These are phyloP conservation scores for Haplosporangium sp. DNA, from an alignment of 371 early-diverging fungal species.

Conservation along the genomic window DNA sequence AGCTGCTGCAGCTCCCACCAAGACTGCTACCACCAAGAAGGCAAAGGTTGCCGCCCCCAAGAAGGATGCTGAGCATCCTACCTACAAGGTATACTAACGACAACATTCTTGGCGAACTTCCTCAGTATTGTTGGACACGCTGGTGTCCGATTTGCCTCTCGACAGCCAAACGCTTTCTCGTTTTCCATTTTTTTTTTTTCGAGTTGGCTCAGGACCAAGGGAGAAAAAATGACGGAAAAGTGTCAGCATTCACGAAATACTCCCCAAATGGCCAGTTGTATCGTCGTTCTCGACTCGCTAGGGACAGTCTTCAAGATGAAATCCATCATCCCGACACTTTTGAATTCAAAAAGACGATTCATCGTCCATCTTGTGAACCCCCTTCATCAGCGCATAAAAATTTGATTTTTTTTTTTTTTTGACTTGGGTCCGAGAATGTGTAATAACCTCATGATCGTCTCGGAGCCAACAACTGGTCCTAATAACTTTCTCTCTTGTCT, in stretches of 20 bases:
- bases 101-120: not conserved
- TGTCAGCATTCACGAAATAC: not conserved
- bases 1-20: constrained; percentile 19
- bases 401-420: constrained; percentile 1
- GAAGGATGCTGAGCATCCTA: constrained; percentile 52
- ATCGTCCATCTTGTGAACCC: not conserved
- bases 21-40: constrained; percentile 35
- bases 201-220: constrained; percentile 40
- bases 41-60: constrained; percentile 29
- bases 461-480: not conserved
- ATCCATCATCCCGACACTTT: not conserved
- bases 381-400: not conserved
- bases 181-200: constrained; percentile 19
- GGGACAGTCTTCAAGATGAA: not conserved
- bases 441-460: not conserved
- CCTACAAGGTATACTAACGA: constrained; percentile 38
- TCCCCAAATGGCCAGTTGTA: not conserved
- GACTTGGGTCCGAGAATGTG: constrained; percentile 3
- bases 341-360: not conserved
- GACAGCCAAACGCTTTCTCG: constrained; percentile 3
- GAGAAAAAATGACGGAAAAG: constrained; percentile 3
- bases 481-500: not conserved
- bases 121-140: no score
- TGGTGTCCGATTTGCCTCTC: no score
- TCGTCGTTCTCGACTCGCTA: not conserved